These are phyloP conservation scores for Sarcocystis neurona DNA, from an alignment of 169 alveolate species.

Conservation along the genomic window DNA sequence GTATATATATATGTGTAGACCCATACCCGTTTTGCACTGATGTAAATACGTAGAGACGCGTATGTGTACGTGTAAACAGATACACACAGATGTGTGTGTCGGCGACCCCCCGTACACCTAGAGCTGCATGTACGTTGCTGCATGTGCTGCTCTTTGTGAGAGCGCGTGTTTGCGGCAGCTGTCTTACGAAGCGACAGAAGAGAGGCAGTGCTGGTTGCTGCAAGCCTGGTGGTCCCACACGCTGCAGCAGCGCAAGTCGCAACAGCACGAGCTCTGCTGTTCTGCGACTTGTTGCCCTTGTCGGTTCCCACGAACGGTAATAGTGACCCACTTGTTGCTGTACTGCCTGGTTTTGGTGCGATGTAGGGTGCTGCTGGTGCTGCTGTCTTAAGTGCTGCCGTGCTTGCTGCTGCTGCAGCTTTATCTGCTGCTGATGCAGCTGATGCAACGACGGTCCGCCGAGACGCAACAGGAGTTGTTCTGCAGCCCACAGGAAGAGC, in stretches of 20 bases:
- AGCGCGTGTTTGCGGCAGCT: background rate
- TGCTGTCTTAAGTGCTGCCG: background rate
- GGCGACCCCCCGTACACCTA: background rate
- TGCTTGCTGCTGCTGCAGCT: background rate
- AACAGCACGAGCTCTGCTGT: background rate
- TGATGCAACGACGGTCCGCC: conserved; percentile 14
- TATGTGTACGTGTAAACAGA: no score
- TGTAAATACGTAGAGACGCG: no score
- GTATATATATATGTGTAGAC: no score
- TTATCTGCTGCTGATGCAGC: background rate
- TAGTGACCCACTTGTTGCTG: background rate
- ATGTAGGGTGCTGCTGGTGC: background rate
- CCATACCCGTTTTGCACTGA: no score
- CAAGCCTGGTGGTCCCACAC: conserved; percentile 26
- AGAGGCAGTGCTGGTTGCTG: conserved; percentile 17
- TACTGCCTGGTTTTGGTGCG: background rate
- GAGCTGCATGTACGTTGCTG: background rate
- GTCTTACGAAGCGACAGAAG: background rate
- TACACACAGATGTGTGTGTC: background rate
- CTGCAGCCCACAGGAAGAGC: conserved; percentile 17
- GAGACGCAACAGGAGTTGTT: conserved; percentile 12
- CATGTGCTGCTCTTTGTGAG: background rate
- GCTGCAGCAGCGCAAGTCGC: background rate
- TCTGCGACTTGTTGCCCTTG: background rate
- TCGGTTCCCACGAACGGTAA: background rate